Evolutionary conservation across 2,329 filamentous ascomycete genomes (phyloP).

Genomic region (Aureobasidium sp.): DNA sequence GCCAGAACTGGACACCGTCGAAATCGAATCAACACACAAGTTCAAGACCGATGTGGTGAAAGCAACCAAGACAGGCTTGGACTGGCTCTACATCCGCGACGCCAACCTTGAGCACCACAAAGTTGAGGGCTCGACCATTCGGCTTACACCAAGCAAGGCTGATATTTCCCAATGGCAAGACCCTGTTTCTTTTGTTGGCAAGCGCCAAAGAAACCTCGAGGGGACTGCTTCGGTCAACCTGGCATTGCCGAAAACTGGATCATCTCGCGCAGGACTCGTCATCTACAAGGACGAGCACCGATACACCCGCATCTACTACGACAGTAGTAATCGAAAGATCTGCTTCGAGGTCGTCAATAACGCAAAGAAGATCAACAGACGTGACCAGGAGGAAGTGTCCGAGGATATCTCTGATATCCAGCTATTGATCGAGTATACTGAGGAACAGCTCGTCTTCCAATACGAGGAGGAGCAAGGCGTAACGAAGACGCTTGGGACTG

Average conservation of each 20-base stretch:
- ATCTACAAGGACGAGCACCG: constrained; percentile 15
- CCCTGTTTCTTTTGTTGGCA: not conserved
- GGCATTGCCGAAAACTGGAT: not conserved
- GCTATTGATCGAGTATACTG: not conserved
- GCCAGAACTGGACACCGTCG: constrained; percentile 28
- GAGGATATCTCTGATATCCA: not conserved
- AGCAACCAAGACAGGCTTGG: not conserved
- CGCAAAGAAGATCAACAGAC: not conserved
- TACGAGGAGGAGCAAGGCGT: not conserved
- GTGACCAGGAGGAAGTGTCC: not conserved
- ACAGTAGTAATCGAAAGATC: not conserved
- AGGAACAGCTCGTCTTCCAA: not conserved
- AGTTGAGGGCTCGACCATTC: not conserved
- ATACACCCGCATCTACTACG: not conserved
- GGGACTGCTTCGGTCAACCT: not conserved
- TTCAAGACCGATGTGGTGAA: not conserved
- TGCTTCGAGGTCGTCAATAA: constrained; percentile 11
- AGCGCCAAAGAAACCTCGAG: constrained; percentile 7
- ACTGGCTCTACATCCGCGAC: constrained; percentile 16
- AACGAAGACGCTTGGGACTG: not conserved
- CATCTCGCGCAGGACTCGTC: not conserved
- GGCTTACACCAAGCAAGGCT: not conserved
- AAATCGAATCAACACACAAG: not conserved
- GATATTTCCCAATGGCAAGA: constrained; percentile 8
- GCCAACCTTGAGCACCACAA: not conserved